Conservation (phyloP, 768 basidiomycete species). For the Suillus brevipes region DNA sequence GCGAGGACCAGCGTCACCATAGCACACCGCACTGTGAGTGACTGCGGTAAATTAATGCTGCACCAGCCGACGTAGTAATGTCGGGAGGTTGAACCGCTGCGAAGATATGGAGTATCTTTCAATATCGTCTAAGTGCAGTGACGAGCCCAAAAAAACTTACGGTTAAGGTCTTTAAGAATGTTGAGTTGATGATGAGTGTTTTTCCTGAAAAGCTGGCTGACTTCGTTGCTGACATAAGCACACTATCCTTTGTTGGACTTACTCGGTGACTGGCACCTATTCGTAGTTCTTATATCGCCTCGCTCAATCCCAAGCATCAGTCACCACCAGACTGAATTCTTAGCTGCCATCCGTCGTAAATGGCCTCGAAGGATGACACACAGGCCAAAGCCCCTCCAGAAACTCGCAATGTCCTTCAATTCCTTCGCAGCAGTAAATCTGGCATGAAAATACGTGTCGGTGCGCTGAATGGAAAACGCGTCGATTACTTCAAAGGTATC, state of each 20-base stretch:
- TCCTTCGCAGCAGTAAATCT: constrained; percentile 80
- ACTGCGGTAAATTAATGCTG: background rate
- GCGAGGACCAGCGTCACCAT: background rate
- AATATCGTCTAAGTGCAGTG: background rate
- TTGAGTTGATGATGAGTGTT: background rate
- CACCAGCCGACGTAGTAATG: background rate
- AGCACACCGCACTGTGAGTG: background rate
- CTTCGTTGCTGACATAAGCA: background rate
- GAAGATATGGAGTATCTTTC: background rate
- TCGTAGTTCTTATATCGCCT: background rate
- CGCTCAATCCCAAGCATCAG: background rate
- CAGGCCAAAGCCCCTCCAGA: constrained; percentile 80
- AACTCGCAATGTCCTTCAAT: constrained; percentile 80
- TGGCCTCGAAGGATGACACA: constrained; percentile 57
- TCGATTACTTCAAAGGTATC: constrained; percentile 97
- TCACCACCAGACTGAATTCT: background rate
- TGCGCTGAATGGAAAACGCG: constrained; percentile 88
- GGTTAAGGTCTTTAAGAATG: background rate
- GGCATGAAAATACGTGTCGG: constrained; percentile 90
- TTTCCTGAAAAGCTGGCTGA: background rate
- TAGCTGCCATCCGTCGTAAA: constrained; percentile 11
- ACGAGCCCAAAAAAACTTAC: background rate
- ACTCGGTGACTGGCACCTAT: background rate
- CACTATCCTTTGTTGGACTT: background rate
- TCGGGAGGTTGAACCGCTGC: background rate